Evolutionary conservation across 208 protist genomes (phyloP).

Genomic region (Trypanosoma caninum): DNA sequence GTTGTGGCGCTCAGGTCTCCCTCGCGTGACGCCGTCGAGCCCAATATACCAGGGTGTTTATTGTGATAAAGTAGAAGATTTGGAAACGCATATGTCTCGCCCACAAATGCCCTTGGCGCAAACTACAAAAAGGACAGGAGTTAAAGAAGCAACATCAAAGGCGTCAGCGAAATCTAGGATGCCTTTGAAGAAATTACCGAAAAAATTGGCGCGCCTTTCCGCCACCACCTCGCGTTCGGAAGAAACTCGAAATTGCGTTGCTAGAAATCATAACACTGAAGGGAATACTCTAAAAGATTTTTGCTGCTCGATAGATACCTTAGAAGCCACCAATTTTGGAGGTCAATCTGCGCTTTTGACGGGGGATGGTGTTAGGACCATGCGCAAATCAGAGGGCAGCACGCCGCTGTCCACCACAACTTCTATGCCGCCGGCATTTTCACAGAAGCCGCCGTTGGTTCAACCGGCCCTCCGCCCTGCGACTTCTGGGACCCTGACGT

Average conservation of each 20-base stretch:
- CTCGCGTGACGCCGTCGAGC: conserved; percentile 11
- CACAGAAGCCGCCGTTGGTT: conserved; percentile 22
- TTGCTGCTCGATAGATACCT: conserved; percentile 12
- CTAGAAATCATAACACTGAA: background rate
- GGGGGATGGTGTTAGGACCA: background rate
- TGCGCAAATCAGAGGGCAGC: background rate
- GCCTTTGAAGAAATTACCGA: background rate
- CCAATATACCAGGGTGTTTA: background rate
- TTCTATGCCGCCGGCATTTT: conserved; percentile 6
- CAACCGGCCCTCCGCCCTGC: conserved; percentile 8
- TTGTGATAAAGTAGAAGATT: background rate
- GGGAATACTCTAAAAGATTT: background rate
- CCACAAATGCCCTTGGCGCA: background rate
- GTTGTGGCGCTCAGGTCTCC: conserved; percentile 78
- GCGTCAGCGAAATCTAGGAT: background rate
- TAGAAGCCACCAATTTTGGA: background rate
- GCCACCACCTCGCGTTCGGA: background rate
- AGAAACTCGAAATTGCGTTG: too few species aligned
- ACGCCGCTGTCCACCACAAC: background rate
- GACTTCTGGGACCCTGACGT: background rate
- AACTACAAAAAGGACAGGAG: background rate
- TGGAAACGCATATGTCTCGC: background rate
- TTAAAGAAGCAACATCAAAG: too few species aligned
- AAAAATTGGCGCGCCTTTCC: background rate
- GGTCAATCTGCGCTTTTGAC: background rate